Evolutionary conservation across 2,329 filamentous ascomycete species (phyloP), one percentile per base, ranked within the genome.

Genomic region (Thielaviopsis euricoi): DNA sequence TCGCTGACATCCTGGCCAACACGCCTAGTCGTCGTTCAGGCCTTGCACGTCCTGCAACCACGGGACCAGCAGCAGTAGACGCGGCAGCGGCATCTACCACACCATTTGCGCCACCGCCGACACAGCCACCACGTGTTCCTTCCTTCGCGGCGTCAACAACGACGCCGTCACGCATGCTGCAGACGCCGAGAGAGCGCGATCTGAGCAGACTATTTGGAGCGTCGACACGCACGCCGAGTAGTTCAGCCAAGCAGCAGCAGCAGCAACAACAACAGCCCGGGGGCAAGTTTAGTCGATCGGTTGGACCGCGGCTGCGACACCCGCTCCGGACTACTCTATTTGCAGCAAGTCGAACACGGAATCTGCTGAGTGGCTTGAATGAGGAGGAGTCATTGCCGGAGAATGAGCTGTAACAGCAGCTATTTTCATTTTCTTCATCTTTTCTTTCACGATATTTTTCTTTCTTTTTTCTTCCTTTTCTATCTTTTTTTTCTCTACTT

Each of bases 1-100:
- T 59, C 26, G 55, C 49, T 13, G 60, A 53, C 4, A 53, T 59
- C n/a, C 40, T 71, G 15, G 70, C 55, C 21, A 58, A 71, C 53
- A 76, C 74, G 7, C 74, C 74, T 1, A 76, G 73, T n/a, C 72
- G 72, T 54, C 71, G 73, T 69, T 74, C 72, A 2, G 71, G 75
- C 3, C 66, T 70, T 55, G 66, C 70, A 6, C 66, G 70, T 29
- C 67, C 71, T 5, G 67, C 71, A 60, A 65, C 68, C 6, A 69
- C 67, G 29, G 64, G 69, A 52, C 67, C 70, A 13, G 69, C 73
- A 9, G 75, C 72, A 3, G 75, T 7, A 26, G 25, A 3, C 25
- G 29, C 29, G 12, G 5, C n/a, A 19, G 29, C 29, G 12, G 5
- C n/a, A 19, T 48, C 43, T 6, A 48, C 43, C 43, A 48, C 43